Conservation (phyloP, 805 yeast species). For the Zygoascus tannicola region DNA sequence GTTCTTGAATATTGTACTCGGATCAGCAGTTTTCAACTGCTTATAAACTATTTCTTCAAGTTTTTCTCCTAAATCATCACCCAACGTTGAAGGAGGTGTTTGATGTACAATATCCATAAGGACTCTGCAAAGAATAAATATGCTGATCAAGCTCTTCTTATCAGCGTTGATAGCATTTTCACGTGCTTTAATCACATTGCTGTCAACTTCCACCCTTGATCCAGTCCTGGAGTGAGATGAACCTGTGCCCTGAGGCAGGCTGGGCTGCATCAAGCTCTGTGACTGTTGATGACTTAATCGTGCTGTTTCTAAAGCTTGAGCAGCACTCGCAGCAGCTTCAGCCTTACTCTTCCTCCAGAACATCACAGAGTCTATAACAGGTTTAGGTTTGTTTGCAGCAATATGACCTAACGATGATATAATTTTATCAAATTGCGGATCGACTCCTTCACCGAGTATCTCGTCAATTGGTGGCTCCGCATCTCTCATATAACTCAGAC, state of each 20-base stretch:
- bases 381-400: slow-evolving; percentile 82
- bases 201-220: slow-evolving; percentile 2
- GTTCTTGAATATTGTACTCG: slow-evolving; percentile 53
- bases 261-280: slow-evolving; percentile 22
- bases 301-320: slow-evolving; percentile 29
- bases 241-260: slow-evolving; percentile 6
- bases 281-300: slow-evolving; percentile 26
- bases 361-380: slow-evolving; percentile 96
- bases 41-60: slow-evolving; percentile 90
- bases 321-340: slow-evolving; percentile 65
- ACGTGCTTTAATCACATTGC: slow-evolving; percentile 8
- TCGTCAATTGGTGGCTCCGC: slow-evolving; percentile 75
- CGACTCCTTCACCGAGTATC: slow-evolving; percentile 75
- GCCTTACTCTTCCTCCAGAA: slow-evolving; percentile 94
- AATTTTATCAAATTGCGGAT: slow-evolving; percentile 76
- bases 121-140: slow-evolving; percentile 83
- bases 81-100: slow-evolving; percentile 62
- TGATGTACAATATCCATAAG: slow-evolving; percentile 87
- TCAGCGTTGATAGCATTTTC: slow-evolving; percentile 71
- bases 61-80: slow-evolving; percentile 70
- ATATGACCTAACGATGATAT: slow-evolving; percentile 82
- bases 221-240: slow-evolving; percentile 2
- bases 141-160: slow-evolving; percentile 74
- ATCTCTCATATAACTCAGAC: slow-evolving; percentile 54
- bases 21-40: slow-evolving; percentile 82